These are phyloP conservation scores for Dactylellina cionopaga DNA, from an alignment of 2,329 filamentous ascomycete genomes.

Conservation along the genomic window DNA sequence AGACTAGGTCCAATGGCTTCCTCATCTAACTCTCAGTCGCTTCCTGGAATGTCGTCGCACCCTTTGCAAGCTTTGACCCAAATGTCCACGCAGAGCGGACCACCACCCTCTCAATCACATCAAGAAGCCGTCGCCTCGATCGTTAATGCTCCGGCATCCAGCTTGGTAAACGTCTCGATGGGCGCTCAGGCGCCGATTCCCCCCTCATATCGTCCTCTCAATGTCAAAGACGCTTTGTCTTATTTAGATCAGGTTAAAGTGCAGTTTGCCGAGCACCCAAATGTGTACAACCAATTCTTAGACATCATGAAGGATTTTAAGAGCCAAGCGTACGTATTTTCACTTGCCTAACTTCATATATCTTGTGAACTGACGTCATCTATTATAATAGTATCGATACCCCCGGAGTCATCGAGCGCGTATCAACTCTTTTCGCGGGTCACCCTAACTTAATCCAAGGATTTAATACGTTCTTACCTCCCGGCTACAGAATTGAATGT, in stretches of 20 bases:
- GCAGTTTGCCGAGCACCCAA: constrained; percentile 93
- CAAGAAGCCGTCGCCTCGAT: constrained; percentile 37
- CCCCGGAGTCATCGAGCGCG: constrained; percentile 93
- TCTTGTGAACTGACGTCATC: constrained; percentile 6
- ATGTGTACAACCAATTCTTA: constrained; percentile 95
- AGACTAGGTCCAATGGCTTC: constrained; percentile 25
- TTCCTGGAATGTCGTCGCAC: constrained; percentile 36
- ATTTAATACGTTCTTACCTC: constrained; percentile 96
- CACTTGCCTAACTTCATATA: constrained; percentile 46
- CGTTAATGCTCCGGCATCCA: constrained; percentile 8
- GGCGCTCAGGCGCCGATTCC: constrained; percentile 48
- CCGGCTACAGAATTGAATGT: constrained; percentile 95
- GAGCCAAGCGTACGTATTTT: constrained; percentile 79
- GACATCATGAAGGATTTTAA: constrained; percentile 99
- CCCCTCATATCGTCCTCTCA: constrained; percentile 42
- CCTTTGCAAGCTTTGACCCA: constrained; percentile 30
- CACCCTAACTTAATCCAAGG: constrained; percentile 96
- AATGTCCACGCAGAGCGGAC: constrained; percentile 15
- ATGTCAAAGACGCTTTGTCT: constrained; percentile 81
- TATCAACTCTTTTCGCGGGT: constrained; percentile 93
- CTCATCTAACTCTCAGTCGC: constrained; percentile 16
- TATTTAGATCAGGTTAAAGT: constrained; percentile 99
- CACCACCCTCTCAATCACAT: constrained; percentile 34
- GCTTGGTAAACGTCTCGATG: constrained; percentile 16
- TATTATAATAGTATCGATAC: constrained; percentile 79